Evolutionary conservation across 2,329 filamentous ascomycete genomes (phyloP), one percentile per base, ranked within the genome.

Genomic region (Aureobasidium vineae): DNA sequence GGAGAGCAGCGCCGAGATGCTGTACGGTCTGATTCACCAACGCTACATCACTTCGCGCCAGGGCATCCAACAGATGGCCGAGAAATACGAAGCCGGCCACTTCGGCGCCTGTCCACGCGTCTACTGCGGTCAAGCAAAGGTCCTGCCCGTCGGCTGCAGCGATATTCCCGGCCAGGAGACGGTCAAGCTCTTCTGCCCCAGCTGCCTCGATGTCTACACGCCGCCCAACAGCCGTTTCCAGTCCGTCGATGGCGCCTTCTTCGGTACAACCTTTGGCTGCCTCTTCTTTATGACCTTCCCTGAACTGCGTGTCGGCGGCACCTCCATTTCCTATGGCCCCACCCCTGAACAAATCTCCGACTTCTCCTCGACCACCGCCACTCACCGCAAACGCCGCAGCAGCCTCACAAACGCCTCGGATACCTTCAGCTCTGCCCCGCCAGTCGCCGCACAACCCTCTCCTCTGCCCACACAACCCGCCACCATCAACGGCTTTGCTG

Each of bases 251-350:
- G 95, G 95, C 63, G 95, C 95, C 54, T 99, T 98, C 82, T 99
- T 99, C 75, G 95, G 95, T 56, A 94, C 95, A 64, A 99, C 95
- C 0, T 99, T 99, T 77, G 93, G 93, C 69, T 92, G 92, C 53
- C 87, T 99, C 68, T 99, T 99, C 81, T 92, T 99, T 77, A 94
- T 99, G 83, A 99, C 94, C 45, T 99, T 98, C 78, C 94, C 95
- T 41, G 95, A 99, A 75, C 90, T 97, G 75, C 92, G 97, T 72
- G 87, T 98, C 68, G 83, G 82, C 74, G 77, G 77, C 68, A 69
- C 66, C 40, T 70, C 69, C 50, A 43, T 57, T 31, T 26, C 54
- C 59, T 52, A 53, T 47, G 66, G 59, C 21, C 49, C 70, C 50
- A 66, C 67, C 68, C 33, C 64, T 66, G 36, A 67, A 68, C 38